Evolutionary conservation across 441 rosid species (phyloP).

Genomic region (Geranium incanum): DNA sequence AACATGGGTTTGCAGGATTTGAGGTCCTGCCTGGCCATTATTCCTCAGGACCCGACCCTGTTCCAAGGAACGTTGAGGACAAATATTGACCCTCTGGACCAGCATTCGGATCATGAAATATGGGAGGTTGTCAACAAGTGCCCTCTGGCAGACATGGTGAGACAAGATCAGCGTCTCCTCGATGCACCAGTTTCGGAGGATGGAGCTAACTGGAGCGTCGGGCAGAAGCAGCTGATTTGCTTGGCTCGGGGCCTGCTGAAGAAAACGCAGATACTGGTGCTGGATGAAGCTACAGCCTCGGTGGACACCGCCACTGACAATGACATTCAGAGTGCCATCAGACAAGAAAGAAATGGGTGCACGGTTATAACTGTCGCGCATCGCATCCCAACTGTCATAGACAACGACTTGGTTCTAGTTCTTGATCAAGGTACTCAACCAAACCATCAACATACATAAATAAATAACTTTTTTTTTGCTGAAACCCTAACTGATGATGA

Average conservation of each 20-base stretch:
- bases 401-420: conserved; percentile 64
- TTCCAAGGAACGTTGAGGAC: conserved; percentile 57
- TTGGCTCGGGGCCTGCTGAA: conserved; percentile 51
- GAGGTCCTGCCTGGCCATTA: conserved; percentile 49
- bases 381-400: conserved; percentile 61
- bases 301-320: conserved; percentile 67
- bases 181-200: conserved; percentile 66
- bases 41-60: conserved; percentile 63
- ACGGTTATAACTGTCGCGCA: conserved; percentile 68
- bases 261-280: conserved; percentile 44
- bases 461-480: neutral
- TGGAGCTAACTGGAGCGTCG: conserved; percentile 69
- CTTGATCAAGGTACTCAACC: conserved; percentile 45
- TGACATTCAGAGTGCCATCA: conserved; percentile 43
- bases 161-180: conserved; percentile 46
- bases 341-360: conserved; percentile 44
- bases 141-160: conserved; percentile 39
- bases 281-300: conserved; percentile 77
- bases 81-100: conserved; percentile 51
- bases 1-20: conserved; percentile 54
- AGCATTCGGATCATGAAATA: conserved; percentile 50
- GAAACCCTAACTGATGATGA: neutral
- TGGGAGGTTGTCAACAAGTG: conserved; percentile 63
- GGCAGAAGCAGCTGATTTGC: conserved; percentile 62
- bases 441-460: neutral